Evolutionary conservation across 176 grass and related monocot species (phyloP), one percentile per base, ranked within the genome.

Genomic region (Ensete ventricosum): DNA sequence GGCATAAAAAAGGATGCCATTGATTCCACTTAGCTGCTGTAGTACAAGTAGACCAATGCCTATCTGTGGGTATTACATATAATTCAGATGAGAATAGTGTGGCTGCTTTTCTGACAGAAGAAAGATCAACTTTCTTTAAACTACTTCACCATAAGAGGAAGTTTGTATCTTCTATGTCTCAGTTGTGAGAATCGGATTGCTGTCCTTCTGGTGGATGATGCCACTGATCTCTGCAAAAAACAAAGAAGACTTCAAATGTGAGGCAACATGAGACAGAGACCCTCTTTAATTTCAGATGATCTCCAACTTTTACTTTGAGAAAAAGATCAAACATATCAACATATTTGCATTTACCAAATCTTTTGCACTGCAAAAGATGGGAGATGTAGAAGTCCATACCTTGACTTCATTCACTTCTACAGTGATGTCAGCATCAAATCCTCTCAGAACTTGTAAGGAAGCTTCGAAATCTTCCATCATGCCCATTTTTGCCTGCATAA

Each of bases 381-480:
- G 22, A 24, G 43, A 14, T 64, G 63, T 20, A 50, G 12, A 57
- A 80, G 55, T 52, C 50, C 50, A 81, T 85, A 79, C 95, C 95
- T 98, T 98, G 73, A 98, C 91, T 74, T 98, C 95, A 87, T 89
- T 91, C 54, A 87, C 77, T 91, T 98, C 90, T 24, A 76, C 62
- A 49, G 80, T 84, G 51, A 98, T 98, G 73, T 98, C 95, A 78
- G 88, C 82, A 71, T 99, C 90, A 50, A 94, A 99, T 78, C 95
- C 95, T 84, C 95, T 94, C 84, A 99, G 54, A 78, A 99, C 95
- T 87, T 99, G 95, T 65, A 99, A 64, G 0, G 95, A 94, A 52
- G 81, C 78, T 59, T 99, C 95, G 13, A 90, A 90, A 67, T 99
- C 95, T 55, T 99, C 90, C 76, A 81, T 80, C 84, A 89, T 82